These are phyloP conservation scores for Tricholoma terreum DNA, from an alignment of 768 basidiomycete genomes.

Conservation along the genomic window DNA sequence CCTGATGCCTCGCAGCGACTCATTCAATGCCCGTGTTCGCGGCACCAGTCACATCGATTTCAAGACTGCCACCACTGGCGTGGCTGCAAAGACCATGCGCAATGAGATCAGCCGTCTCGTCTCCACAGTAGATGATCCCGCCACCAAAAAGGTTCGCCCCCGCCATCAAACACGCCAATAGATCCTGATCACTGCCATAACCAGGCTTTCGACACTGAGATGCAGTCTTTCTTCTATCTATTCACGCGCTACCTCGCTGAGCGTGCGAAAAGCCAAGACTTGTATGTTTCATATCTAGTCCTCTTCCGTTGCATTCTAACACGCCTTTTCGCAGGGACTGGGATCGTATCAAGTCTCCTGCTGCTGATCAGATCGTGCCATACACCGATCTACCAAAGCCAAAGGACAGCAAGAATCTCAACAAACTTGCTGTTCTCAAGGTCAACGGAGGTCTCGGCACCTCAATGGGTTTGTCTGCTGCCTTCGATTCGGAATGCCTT, in stretches of 20 bases:
- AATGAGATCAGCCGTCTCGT: slow-evolving; percentile 97
- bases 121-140: slow-evolving; percentile 72
- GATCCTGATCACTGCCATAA: slow-evolving; percentile 15
- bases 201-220: slow-evolving; percentile 90
- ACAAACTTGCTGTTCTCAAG: slow-evolving; percentile 94
- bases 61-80: slow-evolving; percentile 95
- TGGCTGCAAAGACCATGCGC: slow-evolving; percentile 94
- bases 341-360: slow-evolving; percentile 87
- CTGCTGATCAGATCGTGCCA: slow-evolving; percentile 80
- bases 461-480: slow-evolving; percentile 64
- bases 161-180: slow-evolving; percentile 2
- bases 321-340: slow-evolving; percentile 56
- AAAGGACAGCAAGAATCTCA: slow-evolving; percentile 62
- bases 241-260: slow-evolving; percentile 93
- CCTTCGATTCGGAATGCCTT: background rate
- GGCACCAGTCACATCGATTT: slow-evolving; percentile 88
- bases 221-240: slow-evolving; percentile 94
- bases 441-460: slow-evolving; percentile 93
- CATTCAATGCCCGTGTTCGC: slow-evolving; percentile 68
- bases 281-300: slow-evolving; percentile 49
- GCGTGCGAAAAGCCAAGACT: slow-evolving; percentile 80
- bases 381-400: slow-evolving; percentile 69
- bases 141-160: slow-evolving; percentile 70
- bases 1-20: slow-evolving; percentile 60
- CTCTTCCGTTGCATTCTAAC: slow-evolving; percentile 5